Evolutionary conservation across 768 basidiomycete genomes (phyloP).

Genomic region (Thelephora ganbajun): DNA sequence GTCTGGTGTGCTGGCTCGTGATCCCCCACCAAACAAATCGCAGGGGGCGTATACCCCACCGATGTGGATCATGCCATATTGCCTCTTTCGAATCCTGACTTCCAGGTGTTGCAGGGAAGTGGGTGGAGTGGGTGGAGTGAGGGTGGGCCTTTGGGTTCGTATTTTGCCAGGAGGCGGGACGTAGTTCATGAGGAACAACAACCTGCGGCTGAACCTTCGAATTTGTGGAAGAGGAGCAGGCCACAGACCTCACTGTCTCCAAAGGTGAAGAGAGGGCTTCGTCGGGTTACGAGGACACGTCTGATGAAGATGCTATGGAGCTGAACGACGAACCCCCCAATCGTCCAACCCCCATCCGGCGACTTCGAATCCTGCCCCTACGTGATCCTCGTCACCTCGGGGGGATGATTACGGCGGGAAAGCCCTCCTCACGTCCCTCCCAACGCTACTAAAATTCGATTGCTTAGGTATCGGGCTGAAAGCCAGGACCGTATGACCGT

Average conservation of each 20-base stretch:
- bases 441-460: slow-evolving; percentile 68
- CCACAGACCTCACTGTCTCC: too few relatives aligned
- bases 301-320: neutral
- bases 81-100: slow-evolving; percentile 67
- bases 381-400: slow-evolving; percentile 2
- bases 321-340: neutral
- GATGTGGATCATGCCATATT: slow-evolving; percentile 69
- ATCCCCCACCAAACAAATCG: slow-evolving; percentile 53
- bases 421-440: slow-evolving; percentile 63
- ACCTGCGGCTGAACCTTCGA: too few relatives aligned
- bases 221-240: slow-evolving; percentile 22
- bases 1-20: slow-evolving; percentile 60
- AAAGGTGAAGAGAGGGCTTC: slow-evolving; percentile 17
- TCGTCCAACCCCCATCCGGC: neutral
- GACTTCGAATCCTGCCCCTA: neutral
- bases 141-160: slow-evolving; percentile 46
- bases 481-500: slow-evolving; percentile 55
- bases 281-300: slow-evolving; percentile 5
- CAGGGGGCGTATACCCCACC: slow-evolving; percentile 46
- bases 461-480: slow-evolving; percentile 73
- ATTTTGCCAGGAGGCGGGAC: slow-evolving; percentile 8
- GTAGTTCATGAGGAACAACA: slow-evolving; percentile 5
- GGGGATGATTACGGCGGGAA: slow-evolving; percentile 22
- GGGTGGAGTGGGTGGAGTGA: slow-evolving; percentile 79
- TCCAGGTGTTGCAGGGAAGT: slow-evolving; percentile 53